Conservation (phyloP, 192 early-diverging fungal species). For the Hyaloraphidium curvatum region DNA sequence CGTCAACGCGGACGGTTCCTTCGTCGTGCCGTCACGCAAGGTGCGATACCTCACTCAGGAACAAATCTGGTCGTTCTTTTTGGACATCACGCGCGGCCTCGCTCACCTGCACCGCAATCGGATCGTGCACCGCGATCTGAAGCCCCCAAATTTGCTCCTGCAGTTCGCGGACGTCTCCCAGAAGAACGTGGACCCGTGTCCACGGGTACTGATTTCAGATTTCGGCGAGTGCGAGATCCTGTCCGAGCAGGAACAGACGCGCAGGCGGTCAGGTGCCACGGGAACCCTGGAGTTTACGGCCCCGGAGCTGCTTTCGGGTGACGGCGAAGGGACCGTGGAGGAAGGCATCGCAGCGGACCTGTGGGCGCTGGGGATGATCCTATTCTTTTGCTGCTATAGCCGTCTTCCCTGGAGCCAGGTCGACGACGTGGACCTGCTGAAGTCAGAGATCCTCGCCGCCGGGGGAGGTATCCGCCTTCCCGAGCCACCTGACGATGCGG, state of each 20-base stretch:
- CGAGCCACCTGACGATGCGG: too few relatives aligned
- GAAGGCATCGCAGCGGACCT: slow-evolving; percentile 43
- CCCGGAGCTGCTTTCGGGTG: slow-evolving; percentile 41
- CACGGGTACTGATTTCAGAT: slow-evolving; percentile 75
- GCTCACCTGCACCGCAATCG: slow-evolving; percentile 70
- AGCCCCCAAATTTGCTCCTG: slow-evolving; percentile 79
- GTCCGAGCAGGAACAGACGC: slow-evolving; percentile 32
- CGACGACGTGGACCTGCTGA: slow-evolving; percentile 75
- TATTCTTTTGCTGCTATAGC: slow-evolving; percentile 82
- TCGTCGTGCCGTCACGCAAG: not conserved
- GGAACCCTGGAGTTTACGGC: slow-evolving; percentile 92
- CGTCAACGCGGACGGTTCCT: slow-evolving; percentile 10
- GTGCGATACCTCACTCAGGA: slow-evolving; percentile 23
- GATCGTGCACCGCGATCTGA: slow-evolving; percentile 86
- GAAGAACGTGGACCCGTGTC: too few relatives aligned
- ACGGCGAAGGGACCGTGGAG: slow-evolving; percentile 9
- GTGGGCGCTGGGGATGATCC: slow-evolving; percentile 87
- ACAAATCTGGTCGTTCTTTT: slow-evolving; percentile 72
- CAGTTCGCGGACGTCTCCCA: too few relatives aligned
- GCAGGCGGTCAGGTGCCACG: slow-evolving; percentile 80
- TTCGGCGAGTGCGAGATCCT: slow-evolving; percentile 94
- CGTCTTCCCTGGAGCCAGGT: slow-evolving; percentile 60
- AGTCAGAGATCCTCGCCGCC: slow-evolving; percentile 67
- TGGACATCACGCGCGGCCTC: slow-evolving; percentile 80
- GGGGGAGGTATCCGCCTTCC: too few relatives aligned